phyloP scores from a whole-genome alignment of 352 stramenopile genomes.

The Pythium periplocum region DNA sequence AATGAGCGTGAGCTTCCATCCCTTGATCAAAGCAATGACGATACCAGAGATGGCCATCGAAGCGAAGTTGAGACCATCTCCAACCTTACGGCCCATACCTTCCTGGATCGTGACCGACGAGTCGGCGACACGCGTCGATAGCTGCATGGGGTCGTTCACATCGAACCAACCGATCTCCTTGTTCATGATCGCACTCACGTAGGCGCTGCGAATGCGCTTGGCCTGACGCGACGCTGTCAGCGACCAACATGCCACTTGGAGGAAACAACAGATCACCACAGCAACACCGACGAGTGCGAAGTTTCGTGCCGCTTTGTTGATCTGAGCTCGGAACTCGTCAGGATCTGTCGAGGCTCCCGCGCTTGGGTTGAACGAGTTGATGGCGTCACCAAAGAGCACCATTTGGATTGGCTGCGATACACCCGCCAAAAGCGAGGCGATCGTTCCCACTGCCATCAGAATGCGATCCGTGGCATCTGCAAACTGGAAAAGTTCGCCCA shows the following conservation, averaged over 20 bases:
- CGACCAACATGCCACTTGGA: conserved; percentile 63
- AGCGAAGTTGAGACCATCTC: conserved; percentile 27
- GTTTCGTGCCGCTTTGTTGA: conserved; percentile 39
- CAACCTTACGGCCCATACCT: conserved; percentile 31
- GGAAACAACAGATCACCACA: conserved; percentile 39
- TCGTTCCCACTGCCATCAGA: conserved; percentile 48
- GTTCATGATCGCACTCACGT: conserved; percentile 19
- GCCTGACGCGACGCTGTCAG: conserved; percentile 28
- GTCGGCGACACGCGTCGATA: conserved; percentile 26
- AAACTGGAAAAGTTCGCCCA: conserved; percentile 46
- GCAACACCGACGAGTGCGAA: conserved; percentile 51
- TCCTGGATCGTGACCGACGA: conserved; percentile 28
- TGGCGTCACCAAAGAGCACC: conserved; percentile 61
- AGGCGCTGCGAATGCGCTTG: conserved; percentile 25
- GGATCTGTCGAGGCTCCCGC: conserved; percentile 18
- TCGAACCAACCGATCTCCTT: conserved; percentile 25
- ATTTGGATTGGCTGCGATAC: conserved; percentile 63
- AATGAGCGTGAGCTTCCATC: conserved; percentile 41
- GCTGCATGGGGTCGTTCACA: conserved; percentile 21
- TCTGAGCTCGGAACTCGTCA: conserved; percentile 31
- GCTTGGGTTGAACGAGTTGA: conserved; percentile 65
- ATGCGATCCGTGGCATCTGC: conserved; percentile 46
- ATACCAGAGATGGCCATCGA: conserved; percentile 37
- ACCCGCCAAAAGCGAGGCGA: conserved; percentile 36
- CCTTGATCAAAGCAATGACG: conserved; percentile 32